Evolutionary conservation across 2,329 filamentous ascomycete species (phyloP).

Genomic region (Thelonectria discophora): DNA sequence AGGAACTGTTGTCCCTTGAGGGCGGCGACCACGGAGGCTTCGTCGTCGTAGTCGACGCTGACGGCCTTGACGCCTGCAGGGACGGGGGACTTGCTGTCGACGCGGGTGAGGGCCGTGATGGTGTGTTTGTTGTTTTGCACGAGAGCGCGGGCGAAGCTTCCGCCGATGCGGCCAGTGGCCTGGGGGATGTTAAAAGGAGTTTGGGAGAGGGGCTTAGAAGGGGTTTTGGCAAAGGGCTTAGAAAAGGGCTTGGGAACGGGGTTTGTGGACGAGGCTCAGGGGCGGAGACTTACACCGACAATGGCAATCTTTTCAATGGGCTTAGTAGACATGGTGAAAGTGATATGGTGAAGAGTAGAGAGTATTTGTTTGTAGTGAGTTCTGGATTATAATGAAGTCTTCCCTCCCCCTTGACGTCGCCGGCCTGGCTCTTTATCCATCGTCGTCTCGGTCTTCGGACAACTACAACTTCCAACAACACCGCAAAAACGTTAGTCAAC

Average conservation of each 20-base stretch:
- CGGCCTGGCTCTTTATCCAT: background rate
- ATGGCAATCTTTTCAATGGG: slow-evolving; percentile 55
- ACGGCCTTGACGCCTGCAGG: slow-evolving; percentile 55
- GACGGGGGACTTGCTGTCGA: slow-evolving; percentile 50
- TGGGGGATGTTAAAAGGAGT: background rate
- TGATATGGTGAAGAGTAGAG: background rate
- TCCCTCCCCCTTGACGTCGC: background rate
- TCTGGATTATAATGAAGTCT: background rate
- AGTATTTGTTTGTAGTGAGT: background rate
- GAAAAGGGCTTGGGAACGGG: too few relatives aligned
- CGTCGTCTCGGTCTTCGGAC: background rate
- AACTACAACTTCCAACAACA: background rate
- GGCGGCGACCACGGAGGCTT: slow-evolving; percentile 55
- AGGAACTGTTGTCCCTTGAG: slow-evolving; percentile 64
- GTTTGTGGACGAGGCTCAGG: background rate
- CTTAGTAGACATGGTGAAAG: background rate
- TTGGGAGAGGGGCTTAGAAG: too few relatives aligned
- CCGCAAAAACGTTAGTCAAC: background rate
- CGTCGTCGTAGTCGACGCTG: slow-evolving; percentile 55
- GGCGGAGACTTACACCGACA: slow-evolving; percentile 53
- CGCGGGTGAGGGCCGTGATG: slow-evolving; percentile 61
- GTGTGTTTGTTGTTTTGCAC: slow-evolving; percentile 58
- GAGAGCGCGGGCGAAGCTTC: slow-evolving; percentile 50
- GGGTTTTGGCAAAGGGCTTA: background rate
- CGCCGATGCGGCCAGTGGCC: slow-evolving; percentile 51